Evolutionary conservation across 139 green algal genomes (phyloP).

Genomic region (Deuterostichococcus epilithicus): DNA sequence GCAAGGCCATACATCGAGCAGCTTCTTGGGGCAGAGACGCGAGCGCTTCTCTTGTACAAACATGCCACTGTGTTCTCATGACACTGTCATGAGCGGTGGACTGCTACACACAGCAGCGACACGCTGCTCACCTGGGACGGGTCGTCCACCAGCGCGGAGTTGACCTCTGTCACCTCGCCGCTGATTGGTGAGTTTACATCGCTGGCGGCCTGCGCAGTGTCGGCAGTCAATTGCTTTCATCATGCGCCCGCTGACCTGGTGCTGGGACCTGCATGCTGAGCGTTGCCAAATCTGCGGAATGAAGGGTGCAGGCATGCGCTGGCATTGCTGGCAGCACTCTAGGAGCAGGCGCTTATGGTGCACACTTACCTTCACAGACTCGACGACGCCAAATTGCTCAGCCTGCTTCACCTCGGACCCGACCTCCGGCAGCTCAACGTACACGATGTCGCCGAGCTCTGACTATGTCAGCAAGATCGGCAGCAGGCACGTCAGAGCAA

Average conservation of each 20-base stretch:
- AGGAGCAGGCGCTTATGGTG: neutral
- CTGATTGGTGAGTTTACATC: slow-evolving; percentile 92
- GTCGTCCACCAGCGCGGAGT: slow-evolving; percentile 71
- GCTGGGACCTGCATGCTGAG: no score
- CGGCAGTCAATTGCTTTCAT: neutral
- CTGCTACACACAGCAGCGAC: no score
- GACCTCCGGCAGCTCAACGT: slow-evolving; percentile 96
- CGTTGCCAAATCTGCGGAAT: no score
- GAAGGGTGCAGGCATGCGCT: no score
- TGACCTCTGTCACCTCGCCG: slow-evolving; percentile 87
- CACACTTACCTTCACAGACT: slow-evolving; percentile 91
- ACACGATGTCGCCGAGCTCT: slow-evolving; percentile 96
- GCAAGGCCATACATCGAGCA: no score
- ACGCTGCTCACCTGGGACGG: slow-evolving; percentile 52
- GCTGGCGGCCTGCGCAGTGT: slow-evolving; percentile 78
- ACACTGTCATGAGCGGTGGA: no score
- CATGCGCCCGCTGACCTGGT: no score
- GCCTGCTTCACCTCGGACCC: slow-evolving; percentile 74
- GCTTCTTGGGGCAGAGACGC: no score
- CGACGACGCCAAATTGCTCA: slow-evolving; percentile 92
- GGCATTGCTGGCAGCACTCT: no score
- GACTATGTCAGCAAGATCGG: slow-evolving; percentile 28
- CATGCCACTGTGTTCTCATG: no score
- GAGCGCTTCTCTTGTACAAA: no score
- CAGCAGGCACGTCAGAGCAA: neutral